phyloP scores from a whole-genome alignment of 1,139 yeast genomes.

The Suhomyces ambrosiae region DNA sequence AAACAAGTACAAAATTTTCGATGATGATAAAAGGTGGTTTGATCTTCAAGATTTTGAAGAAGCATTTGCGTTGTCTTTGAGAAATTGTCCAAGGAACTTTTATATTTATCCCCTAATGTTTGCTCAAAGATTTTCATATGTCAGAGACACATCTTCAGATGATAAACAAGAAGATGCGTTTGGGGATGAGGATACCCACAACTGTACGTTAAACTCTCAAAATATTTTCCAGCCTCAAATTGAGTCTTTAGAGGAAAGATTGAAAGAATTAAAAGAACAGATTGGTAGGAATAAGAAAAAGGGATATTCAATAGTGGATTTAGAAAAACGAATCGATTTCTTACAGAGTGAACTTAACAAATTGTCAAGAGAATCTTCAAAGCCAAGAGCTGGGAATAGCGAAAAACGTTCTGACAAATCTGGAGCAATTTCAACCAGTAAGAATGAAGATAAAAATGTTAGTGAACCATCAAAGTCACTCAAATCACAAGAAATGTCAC shows the following conservation, averaged over 20 bases:
- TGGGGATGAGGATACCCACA: conserved; percentile 36
- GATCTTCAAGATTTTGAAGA: conserved; percentile 48
- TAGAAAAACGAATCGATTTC: conserved; percentile 25
- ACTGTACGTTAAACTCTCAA: conserved; percentile 30
- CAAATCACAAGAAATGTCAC: too few species aligned
- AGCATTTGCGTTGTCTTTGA: conserved; percentile 34
- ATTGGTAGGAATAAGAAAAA: conserved; percentile 19
- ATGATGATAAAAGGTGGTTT: conserved; percentile 43
- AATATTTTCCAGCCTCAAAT: conserved; percentile 34
- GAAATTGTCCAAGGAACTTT: conserved; percentile 25
- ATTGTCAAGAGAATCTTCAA: conserved; percentile 1
- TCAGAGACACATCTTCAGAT: conserved; percentile 35
- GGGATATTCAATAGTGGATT: conserved; percentile 13
- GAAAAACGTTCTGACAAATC: too few species aligned
- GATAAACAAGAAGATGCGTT: conserved; percentile 20
- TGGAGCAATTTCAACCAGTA: too few species aligned
- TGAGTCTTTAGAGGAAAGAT: conserved; percentile 30
- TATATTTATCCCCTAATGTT: conserved; percentile 38
- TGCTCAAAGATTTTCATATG: conserved; percentile 41
- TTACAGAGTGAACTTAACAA: conserved; percentile 18
- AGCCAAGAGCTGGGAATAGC: not conserved
- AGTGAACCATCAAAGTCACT: too few species aligned
- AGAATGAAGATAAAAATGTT: too few species aligned
- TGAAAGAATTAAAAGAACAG: conserved; percentile 29
- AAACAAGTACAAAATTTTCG: conserved; percentile 30